Evolutionary conservation across 129 eudicot genomes (phyloP), one percentile per base, ranked within the genome.

Genomic region (Escallonia herrerae): DNA sequence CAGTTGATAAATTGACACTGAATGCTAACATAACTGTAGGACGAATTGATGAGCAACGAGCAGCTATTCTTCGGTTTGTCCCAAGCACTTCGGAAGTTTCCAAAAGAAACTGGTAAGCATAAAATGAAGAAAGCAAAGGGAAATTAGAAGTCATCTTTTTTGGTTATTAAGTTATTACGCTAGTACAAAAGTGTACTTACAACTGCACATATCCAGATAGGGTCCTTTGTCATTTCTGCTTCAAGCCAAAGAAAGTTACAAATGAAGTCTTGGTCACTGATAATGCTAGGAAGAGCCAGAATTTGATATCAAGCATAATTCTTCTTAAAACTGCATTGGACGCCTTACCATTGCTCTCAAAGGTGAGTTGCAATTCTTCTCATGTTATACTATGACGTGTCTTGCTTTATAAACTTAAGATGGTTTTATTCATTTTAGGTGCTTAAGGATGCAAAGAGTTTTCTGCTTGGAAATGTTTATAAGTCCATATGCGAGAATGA

Each of bases 161-260:
- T 8, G 11, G 57, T 63, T 38, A n/a, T 22, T 22, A 22, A 22
- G 33, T 22, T 22, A 1, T 0, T 22, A 22, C 1, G 1, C 1
- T 65, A 62, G 45, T 55, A 54, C 42, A 38, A 38, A 60, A 12
- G 39, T 59, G 46, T 63, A 37, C 11, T 38, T 33, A 56, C 66
- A 65, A 12, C 51, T 84, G 76, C 62, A 42, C 64, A 47, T 48
- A 55, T 42, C 50, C 87, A 94, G 99, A 94, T 72, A 83, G 88
- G 80, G 93, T 94, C 72, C 93, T 94, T 38, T 94, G 97, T 75
- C 95, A 94, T 78, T 94, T 94, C 87, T 94, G 99, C 86, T 94
- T 84, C 81, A 94, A 89, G 88, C 95, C 84, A 56, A 94, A 89
- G 82, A 87, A 83, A 81, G 86, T 89, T 38, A 84, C 91, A 37